These are phyloP conservation scores for Hymenoscyphus fructigenus DNA, from an alignment of 2,329 filamentous ascomycete species.

Conservation along the genomic window DNA sequence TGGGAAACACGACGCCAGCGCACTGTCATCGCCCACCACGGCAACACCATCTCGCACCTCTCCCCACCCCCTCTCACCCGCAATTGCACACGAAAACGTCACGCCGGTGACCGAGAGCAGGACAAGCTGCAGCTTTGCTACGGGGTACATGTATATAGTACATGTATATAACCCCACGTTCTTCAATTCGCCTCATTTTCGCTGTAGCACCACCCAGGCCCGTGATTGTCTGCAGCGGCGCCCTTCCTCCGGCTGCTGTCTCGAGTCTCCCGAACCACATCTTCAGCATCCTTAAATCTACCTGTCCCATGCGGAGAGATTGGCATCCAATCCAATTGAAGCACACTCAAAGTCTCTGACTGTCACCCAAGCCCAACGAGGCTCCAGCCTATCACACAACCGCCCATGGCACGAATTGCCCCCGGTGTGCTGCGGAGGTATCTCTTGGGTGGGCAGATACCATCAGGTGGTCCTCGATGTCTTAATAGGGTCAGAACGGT, in stretches of 20 bases:
- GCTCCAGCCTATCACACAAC: not conserved
- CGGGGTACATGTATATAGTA: constrained; percentile 12
- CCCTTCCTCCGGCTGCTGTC: not conserved
- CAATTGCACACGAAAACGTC: not conserved
- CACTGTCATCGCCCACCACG: not conserved
- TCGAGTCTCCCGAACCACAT: not conserved
- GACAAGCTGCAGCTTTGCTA: not conserved
- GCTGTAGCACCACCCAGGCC: not conserved
- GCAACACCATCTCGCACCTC: no score
- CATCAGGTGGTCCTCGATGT: constrained; percentile 26
- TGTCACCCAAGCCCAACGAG: constrained; percentile 2
- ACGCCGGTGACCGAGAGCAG: not conserved
- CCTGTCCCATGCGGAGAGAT: not conserved
- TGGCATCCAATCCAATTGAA: constrained; percentile 16
- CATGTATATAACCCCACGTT: constrained; percentile 11
- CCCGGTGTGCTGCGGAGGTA: constrained; percentile 33
- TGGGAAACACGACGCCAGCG: constrained; percentile 25
- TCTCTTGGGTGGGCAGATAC: constrained; percentile 32
- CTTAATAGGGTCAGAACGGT: constrained; percentile 19
- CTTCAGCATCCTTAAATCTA: not conserved
- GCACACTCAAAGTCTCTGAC: not conserved
- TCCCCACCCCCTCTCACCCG: not conserved
- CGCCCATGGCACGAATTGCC: constrained; percentile 32
- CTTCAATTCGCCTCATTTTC: constrained; percentile 20
- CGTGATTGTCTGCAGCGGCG: constrained; percentile 16